Evolutionary conservation across 108 stramenopile genomes (phyloP), one percentile per base, ranked within the genome.

Genomic region (Cylindrotheca closterium): DNA sequence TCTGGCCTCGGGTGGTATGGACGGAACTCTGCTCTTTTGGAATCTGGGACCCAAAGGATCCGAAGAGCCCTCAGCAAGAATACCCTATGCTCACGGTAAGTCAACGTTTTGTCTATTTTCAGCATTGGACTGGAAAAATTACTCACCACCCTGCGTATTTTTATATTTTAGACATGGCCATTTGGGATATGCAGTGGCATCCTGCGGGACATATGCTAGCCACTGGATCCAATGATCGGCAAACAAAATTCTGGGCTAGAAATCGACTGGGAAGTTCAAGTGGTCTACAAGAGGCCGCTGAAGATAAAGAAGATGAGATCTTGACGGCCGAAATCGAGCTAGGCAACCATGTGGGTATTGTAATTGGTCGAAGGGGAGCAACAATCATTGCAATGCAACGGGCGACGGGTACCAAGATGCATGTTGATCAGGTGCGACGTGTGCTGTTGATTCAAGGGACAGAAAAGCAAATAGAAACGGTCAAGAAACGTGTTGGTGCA

Each of bases 161-260:
- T 42, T 42, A 10, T 42, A 7, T 42, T 42, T 42, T 42, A 42
- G 96, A 98, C 46, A 91, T 93, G 85, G 93, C 98, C 24, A 91
- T 98, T 63, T 96, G 96, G 96, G 93, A 93, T 74, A 71, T 97
- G 79, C 86, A 87, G 67, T 98, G 96, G 96, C 96, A 96, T 77
- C 98, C 98, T 2, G 83, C 89, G 4, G 98, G 98, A 5, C 95
- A 96, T 67, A 73, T 93, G 63, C 64, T 98, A 26, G 96, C 96
- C 0, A 93, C 92, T 10, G 96, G 87, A 21, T 77, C 79, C 49
- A 93, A 96, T 73, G 97, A 98, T 76, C 77, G 92, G 45, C 92
- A 89, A 58, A 87, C 88, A 50, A 97, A 97, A 73, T 96, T 97
- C 71, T 98, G 96, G 95, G 79, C 86, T 15, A 82, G 97, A 19